Percentiles rank a stretch among this genome's conserved stretches.
These are phyloP conservation scores for Eucalyptus globulus DNA, from an alignment of 345 rosid species.

Conservation along the genomic window DNA sequence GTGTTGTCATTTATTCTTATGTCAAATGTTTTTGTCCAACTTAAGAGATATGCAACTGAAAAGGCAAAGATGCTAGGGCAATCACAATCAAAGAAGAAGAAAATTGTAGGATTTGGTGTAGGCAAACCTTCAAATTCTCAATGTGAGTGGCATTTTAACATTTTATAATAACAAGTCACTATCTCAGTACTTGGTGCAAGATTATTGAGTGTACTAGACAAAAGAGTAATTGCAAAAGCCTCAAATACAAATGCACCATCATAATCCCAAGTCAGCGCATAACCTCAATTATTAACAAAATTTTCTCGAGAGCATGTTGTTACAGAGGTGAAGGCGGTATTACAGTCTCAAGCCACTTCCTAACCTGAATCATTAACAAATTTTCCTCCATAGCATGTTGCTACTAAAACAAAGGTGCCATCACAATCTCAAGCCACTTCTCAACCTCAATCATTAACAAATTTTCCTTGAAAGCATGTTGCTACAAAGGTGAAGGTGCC, in stretches of 20 bases:
- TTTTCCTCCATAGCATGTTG: too few species aligned
- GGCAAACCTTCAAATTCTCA: neutral
- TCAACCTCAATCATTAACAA: too few species aligned
- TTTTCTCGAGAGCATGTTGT: neutral
- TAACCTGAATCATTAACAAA: neutral
- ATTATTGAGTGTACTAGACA: neutral
- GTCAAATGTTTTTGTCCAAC: neutral
- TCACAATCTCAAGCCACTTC: too few species aligned
- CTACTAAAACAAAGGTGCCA: too few species aligned
- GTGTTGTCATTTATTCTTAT: neutral
- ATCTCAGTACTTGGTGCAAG: neutral
- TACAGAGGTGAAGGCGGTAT: rapidly evolving
- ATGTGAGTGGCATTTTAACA: neutral
- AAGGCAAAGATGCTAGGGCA: neutral
- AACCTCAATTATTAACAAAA: neutral
- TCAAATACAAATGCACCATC: neutral
- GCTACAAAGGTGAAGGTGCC: too few species aligned
- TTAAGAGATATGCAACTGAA: neutral
- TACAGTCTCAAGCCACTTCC: neutral
- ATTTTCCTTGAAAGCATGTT: too few species aligned
- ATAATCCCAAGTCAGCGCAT: neutral
- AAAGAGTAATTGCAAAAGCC: neutral
- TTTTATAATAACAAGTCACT: neutral
- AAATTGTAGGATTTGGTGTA: neutral
- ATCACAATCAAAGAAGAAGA: neutral